Base-by-base conservation (phyloP, 1,139 yeast species). In the Scheffersomyces quercinus region DNA sequence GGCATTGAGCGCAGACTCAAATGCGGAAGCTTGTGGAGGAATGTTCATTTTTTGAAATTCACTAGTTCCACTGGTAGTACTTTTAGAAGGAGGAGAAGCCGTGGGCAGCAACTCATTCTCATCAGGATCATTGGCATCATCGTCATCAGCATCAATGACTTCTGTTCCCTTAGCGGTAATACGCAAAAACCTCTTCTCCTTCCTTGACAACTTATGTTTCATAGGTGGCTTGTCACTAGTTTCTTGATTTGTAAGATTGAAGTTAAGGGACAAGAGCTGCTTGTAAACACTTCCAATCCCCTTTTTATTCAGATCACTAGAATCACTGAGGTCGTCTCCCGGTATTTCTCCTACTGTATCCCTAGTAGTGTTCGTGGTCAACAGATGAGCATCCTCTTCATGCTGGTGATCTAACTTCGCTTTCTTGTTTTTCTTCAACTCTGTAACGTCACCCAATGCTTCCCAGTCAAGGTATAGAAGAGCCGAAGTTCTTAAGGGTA, bases 1-100 rank as follows among this genome's bases (percentile, higher is more conserved):
- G 1, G 76, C 63, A 47, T 61, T 69, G 14, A 74, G 50, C 3
- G 79, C 79, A 6, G 76, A 70, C 45, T 71, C 78, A 3, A 75
- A 64, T 1, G 75, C 69, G 1, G 75, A 69, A 0, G 79, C 77
- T 47, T 70, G 66, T 3, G 79, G 77, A 0, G 79, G 80, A 3
- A 73, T 62, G 15, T 60, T 56, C 32, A 68, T 51, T 12, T 38
- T 37, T n/a, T 15, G 35, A 14, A 10, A 14, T 8, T 31, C 35
- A 10, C 35, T 20, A 31, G 20, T 12, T 31, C 35, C 26, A 20
- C 26, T 20, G 26, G 26, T 20, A 3, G 26, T 20, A 20, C 26
- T 20, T 20, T 20, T 6, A 6, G 26, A 20, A 20, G 26, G 26
- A 20, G 26, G 26, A 20, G 26, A 20, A 20, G 2, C 26, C 3